Evolutionary conservation across 129 eudicot genomes (phyloP).

Genomic region (Centrapalus pauciflorus): DNA sequence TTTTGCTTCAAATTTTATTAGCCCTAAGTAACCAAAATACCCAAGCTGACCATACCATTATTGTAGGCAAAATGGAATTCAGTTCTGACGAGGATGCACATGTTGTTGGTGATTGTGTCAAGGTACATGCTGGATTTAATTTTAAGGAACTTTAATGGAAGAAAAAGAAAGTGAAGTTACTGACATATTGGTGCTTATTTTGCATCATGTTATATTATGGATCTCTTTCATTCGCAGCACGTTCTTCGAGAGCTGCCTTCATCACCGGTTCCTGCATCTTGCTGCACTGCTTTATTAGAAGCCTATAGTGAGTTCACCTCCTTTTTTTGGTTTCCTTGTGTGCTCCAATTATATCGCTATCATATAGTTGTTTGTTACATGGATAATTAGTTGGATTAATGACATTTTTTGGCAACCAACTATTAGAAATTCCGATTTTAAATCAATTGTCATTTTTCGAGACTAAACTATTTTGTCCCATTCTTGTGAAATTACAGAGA

Average conservation of each 20-base stretch:
- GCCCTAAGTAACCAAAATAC: conserved; percentile 10
- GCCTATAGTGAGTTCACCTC: conserved; percentile 71
- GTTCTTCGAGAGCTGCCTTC: conserved; percentile 99
- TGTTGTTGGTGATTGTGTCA: conserved; percentile 95
- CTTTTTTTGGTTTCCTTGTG: no score
- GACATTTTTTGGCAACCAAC: no score
- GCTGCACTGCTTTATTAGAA: conserved; percentile 94
- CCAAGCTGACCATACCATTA: conserved; percentile 13
- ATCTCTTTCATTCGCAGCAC: conserved; percentile 52
- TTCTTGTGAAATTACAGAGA: no score
- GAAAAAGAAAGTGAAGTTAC: not conserved
- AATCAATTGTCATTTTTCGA: no score
- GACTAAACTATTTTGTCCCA: no score
- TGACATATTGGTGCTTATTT: not conserved
- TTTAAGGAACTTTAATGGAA: not conserved
- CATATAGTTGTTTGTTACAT: not conserved
- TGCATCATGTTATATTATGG: not conserved
- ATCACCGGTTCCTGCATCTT: conserved; percentile 98
- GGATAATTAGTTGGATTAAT: not conserved
- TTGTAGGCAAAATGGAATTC: conserved; percentile 80
- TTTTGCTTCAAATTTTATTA: not conserved
- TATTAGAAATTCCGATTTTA: no score
- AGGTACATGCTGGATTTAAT: conserved; percentile 44
- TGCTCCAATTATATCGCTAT: not conserved
- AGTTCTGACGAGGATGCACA: conserved; percentile 92